These are phyloP conservation scores for Cordyceps cateniannulata DNA, from an alignment of 2,329 filamentous ascomycete genomes.

Conservation along the genomic window DNA sequence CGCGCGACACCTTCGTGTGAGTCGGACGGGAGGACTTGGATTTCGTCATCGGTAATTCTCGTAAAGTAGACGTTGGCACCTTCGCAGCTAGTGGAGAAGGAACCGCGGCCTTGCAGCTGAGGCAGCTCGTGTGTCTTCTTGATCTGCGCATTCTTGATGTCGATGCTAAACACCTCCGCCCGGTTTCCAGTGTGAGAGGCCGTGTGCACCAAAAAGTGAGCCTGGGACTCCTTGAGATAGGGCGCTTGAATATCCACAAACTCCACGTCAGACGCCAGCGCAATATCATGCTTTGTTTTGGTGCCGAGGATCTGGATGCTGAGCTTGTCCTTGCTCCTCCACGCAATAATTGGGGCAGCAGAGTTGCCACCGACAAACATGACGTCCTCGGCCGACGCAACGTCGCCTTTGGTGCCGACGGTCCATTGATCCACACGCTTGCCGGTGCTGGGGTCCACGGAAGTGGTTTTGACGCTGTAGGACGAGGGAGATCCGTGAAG, in stretches of 20 bases:
- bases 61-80: constrained; percentile 86
- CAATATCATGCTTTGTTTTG: constrained; percentile 49
- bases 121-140: constrained; percentile 78
- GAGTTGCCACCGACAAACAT: constrained; percentile 72
- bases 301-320: constrained; percentile 65
- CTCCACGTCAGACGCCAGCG: constrained; percentile 40
- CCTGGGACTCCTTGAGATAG: constrained; percentile 60
- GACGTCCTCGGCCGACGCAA: constrained; percentile 57
- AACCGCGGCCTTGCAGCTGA: constrained; percentile 60
- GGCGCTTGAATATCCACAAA: constrained; percentile 66
- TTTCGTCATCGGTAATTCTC: constrained; percentile 68
- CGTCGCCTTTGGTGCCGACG: constrained; percentile 68
- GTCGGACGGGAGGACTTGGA: constrained; percentile 66
- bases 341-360: constrained; percentile 66
- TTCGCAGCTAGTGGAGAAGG: constrained; percentile 71
- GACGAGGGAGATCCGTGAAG: constrained; percentile 64
- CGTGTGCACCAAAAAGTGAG: constrained; percentile 83
- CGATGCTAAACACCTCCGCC: constrained; percentile 80
- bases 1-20: constrained; percentile 70
- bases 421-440: constrained; percentile 64
- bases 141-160: constrained; percentile 61
- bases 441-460: constrained; percentile 67
- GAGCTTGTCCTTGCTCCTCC: constrained; percentile 63
- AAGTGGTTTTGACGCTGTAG: constrained; percentile 69
- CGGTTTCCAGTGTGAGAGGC: constrained; percentile 64